A percentile compares a stretch with the other conserved stretches of the same genome.
These are phyloP conservation scores for Naematelia aurantialba DNA, from an alignment of 768 basidiomycete genomes.

Conservation along the genomic window DNA sequence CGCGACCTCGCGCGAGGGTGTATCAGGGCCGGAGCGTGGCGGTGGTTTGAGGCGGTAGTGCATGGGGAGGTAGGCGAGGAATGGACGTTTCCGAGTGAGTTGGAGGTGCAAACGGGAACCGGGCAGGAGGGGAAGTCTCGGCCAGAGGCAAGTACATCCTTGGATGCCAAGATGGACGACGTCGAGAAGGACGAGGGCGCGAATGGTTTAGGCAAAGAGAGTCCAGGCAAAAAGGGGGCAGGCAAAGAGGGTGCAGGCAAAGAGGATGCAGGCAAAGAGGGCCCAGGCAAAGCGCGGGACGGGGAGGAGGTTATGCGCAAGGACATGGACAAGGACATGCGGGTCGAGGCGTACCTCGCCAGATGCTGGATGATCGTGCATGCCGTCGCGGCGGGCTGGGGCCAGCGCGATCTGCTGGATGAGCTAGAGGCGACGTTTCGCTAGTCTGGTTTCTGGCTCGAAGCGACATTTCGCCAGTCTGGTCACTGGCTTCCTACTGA, in stretches of 20 bases:
- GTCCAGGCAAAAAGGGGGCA: too few relatives aligned
- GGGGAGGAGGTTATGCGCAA: background rate
- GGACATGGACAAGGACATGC: slow-evolving; percentile 21
- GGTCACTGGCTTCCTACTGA: too few relatives aligned
- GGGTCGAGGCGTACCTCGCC: slow-evolving; percentile 31
- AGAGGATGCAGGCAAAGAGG: background rate
- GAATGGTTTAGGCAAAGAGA: too few relatives aligned
- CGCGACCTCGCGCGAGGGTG: slow-evolving; percentile 35
- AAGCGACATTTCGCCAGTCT: too few relatives aligned
- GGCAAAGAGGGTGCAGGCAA: background rate
- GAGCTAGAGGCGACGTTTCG: slow-evolving; percentile 39
- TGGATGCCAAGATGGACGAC: too few relatives aligned
- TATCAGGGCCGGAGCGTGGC: slow-evolving; percentile 38
- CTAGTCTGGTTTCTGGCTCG: too few relatives aligned
- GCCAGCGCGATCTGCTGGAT: slow-evolving; percentile 37
- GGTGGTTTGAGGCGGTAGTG: slow-evolving; percentile 30
- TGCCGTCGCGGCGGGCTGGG: slow-evolving; percentile 42
- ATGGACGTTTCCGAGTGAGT: slow-evolving; percentile 7
- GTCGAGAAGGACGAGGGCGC: too few relatives aligned
- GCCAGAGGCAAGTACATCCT: too few relatives aligned
- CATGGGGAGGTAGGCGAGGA: slow-evolving; percentile 19
- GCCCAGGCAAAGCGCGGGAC: background rate
- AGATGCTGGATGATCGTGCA: slow-evolving; percentile 46
- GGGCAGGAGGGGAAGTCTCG: background rate
- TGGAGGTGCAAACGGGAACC: slow-evolving; percentile 4